Percentiles rank a stretch among this genome's conserved stretches.
Evolutionary conservation across 2,329 filamentous ascomycete species (phyloP).

Genomic region (Trichoderma simmonsii): DNA sequence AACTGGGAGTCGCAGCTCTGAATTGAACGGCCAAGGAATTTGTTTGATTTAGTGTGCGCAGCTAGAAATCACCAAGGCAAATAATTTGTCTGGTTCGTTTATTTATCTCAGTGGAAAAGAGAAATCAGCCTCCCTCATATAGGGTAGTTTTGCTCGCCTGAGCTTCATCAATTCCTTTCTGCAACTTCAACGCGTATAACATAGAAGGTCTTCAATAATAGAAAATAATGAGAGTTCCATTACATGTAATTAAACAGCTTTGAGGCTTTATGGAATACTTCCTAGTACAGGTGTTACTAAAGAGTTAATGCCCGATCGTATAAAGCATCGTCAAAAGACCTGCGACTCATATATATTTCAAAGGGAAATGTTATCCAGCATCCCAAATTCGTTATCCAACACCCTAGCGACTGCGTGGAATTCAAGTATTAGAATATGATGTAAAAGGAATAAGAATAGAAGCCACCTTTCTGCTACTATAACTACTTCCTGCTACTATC

Average conservation of each 20-base stretch:
- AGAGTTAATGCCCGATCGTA: background rate
- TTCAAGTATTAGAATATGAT: too few relatives aligned
- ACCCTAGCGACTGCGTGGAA: too few relatives aligned
- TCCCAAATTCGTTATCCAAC: too few relatives aligned
- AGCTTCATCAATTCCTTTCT: background rate
- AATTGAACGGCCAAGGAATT: background rate
- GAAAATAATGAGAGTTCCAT: background rate
- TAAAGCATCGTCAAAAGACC: background rate
- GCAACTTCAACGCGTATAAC: background rate
- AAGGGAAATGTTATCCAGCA: too few relatives aligned
- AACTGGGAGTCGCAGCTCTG: background rate
- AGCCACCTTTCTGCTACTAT: too few relatives aligned
- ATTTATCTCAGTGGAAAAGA: background rate
- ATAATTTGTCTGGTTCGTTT: background rate
- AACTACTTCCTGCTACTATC: too few relatives aligned
- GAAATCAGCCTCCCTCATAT: background rate
- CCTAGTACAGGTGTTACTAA: background rate
- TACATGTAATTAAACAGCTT: background rate
- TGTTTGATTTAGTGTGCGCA: background rate
- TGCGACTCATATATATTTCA: background rate
- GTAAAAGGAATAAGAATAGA: too few relatives aligned
- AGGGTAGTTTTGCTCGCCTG: background rate
- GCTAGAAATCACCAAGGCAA: background rate
- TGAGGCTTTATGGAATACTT: background rate
- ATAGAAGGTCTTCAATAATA: background rate